Percentiles rank a stretch among this genome's conserved stretches.
These are phyloP conservation scores for Mycena vulgaris DNA, from an alignment of 768 basidiomycete genomes.

Conservation along the genomic window DNA sequence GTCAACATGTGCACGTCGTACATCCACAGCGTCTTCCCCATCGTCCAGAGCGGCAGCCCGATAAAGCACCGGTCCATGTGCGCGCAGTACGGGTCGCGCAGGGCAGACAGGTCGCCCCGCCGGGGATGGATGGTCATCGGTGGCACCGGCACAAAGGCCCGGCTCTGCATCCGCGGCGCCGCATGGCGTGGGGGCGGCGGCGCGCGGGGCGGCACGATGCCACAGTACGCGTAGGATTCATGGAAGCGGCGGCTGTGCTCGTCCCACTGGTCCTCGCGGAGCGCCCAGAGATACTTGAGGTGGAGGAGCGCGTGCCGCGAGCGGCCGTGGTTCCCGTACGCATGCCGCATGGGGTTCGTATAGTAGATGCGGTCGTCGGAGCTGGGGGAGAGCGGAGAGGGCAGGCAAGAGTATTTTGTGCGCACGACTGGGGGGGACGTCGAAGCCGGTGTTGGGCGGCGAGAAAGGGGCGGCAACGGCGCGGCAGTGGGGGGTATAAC, in stretches of 20 bases:
- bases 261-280: constrained; percentile 68
- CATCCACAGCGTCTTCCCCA: constrained; percentile 76
- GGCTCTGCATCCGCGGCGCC: constrained; percentile 42
- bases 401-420: constrained; percentile 54
- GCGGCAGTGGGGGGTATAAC: neutral
- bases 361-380: constrained; percentile 43
- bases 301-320: constrained; percentile 73
- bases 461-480: constrained; percentile 46
- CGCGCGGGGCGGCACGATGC: constrained; percentile 42
- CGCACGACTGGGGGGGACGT: constrained; percentile 38
- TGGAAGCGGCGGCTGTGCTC: constrained; percentile 48
- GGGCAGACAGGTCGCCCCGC: constrained; percentile 70
- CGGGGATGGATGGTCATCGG: constrained; percentile 70
- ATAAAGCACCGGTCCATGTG: constrained; percentile 74
- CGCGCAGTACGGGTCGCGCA: constrained; percentile 71
- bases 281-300: constrained; percentile 74
- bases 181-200: constrained; percentile 39
- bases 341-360: constrained; percentile 55
- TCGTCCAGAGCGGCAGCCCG: constrained; percentile 73
- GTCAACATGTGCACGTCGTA: constrained; percentile 65
- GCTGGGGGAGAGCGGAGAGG: constrained; percentile 55
- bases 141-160: constrained; percentile 39
- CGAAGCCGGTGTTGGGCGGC: constrained; percentile 44
- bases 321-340: constrained; percentile 71
- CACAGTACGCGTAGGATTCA: constrained; percentile 46